A percentile compares a stretch with the other conserved stretches of the same genome.
These are phyloP conservation scores for Nectriaceae sp. DNA, from an alignment of 2,329 filamentous ascomycete genomes.

Conservation along the genomic window DNA sequence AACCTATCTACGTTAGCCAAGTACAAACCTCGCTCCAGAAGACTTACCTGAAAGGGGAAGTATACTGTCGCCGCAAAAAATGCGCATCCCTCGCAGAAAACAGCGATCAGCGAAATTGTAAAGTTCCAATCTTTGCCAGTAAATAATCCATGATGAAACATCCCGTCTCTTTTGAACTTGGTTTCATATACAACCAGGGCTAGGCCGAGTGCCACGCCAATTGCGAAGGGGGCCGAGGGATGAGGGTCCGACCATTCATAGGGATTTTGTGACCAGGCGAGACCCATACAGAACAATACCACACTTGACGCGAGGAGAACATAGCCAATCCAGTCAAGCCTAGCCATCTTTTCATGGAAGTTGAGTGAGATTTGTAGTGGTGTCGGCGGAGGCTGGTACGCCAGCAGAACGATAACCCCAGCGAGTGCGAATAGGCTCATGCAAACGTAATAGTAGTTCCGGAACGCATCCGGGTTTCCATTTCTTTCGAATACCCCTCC, in stretches of 20 bases:
- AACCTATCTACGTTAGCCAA: conserved; percentile 10
- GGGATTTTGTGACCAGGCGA: conserved; percentile 43
- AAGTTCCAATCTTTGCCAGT: conserved; percentile 35
- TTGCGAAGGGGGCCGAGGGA: conserved; percentile 36
- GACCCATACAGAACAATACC: conserved; percentile 41
- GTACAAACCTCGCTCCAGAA: no score
- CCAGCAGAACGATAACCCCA: conserved; percentile 4
- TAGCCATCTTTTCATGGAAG: conserved; percentile 32
- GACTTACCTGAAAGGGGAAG: conserved; percentile 38
- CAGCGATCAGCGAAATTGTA: conserved; percentile 35
- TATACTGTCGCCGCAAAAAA: conserved; percentile 41
- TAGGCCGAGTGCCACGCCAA: conserved; percentile 31
- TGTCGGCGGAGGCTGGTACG: conserved; percentile 13
- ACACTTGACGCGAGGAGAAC: conserved; percentile 34
- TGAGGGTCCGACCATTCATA: conserved; percentile 40
- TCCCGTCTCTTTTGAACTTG: conserved; percentile 38
- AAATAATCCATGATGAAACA: conserved; percentile 45
- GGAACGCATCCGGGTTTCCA: conserved; percentile 8
- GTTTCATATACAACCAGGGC: conserved; percentile 36
- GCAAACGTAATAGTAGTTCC: conserved; percentile 17
- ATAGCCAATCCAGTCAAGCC: conserved; percentile 43
- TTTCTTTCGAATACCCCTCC: conserved; percentile 7
- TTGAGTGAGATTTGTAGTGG: conserved; percentile 6
- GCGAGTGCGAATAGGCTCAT: conserved; percentile 5
- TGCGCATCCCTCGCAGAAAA: conserved; percentile 39